Conservation (phyloP, 2,329 filamentous ascomycete genomes). For the Hypocreales sp. region DNA sequence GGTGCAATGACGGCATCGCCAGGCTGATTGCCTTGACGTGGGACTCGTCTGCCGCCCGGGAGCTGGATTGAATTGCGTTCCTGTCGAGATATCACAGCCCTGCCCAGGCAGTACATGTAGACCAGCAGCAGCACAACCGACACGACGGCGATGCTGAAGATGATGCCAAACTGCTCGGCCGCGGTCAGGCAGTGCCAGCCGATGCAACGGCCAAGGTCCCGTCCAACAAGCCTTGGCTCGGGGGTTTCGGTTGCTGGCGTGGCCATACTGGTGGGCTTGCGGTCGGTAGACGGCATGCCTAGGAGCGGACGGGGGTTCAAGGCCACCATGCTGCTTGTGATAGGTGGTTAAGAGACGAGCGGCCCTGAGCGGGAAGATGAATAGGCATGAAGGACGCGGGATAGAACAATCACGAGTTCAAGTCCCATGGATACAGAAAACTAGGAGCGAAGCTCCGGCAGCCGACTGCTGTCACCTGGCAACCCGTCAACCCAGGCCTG, state of each 20-base stretch:
- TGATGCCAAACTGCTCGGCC: conserved; percentile 21
- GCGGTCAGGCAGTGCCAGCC: conserved; percentile 24
- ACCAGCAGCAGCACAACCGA: conserved; percentile 12
- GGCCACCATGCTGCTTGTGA: no score
- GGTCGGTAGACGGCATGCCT: no score
- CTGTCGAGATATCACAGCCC: conserved; percentile 3
- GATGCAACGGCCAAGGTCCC: conserved; percentile 8
- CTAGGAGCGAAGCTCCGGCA: no score
- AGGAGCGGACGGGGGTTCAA: no score
- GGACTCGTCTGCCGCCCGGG: conserved; percentile 4
- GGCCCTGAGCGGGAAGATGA: no score
- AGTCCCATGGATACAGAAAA: no score
- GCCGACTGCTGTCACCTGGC: no score
- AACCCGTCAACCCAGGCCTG: no score
- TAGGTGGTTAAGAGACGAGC: no score
- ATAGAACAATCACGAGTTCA: no score
- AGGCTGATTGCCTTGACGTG: neutral
- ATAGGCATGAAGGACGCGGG: no score
- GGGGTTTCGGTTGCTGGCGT: neutral
- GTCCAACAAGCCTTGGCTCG: neutral
- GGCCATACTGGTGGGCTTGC: no score
- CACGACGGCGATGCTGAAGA: conserved; percentile 18
- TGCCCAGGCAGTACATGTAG: conserved; percentile 19
- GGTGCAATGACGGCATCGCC: neutral
- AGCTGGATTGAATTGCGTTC: conserved; percentile 2